phyloP scores from a whole-genome alignment of 202 grass and related monocot genomes.

The Zoysia matrella region DNA sequence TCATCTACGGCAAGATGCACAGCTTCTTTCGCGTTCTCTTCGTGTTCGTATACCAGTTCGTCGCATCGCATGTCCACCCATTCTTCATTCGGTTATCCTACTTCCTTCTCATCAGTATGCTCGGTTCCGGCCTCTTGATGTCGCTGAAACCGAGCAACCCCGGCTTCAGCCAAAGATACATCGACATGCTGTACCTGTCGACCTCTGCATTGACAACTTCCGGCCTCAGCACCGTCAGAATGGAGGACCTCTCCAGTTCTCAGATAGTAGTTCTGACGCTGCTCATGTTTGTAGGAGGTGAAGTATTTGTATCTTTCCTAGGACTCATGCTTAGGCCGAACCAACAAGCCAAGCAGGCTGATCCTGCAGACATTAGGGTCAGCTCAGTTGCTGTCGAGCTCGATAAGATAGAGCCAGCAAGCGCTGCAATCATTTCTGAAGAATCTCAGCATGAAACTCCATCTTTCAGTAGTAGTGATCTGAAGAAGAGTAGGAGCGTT shows the following conservation, averaged over 20 bases:
- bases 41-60: conserved; percentile 22
- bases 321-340: conserved; percentile 41
- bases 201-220: conserved; percentile 61
- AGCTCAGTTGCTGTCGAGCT: conserved; percentile 40
- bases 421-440: not conserved
- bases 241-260: conserved; percentile 64
- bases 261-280: conserved; percentile 54
- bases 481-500: not conserved
- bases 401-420: not conserved
- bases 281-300: conserved; percentile 65
- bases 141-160: conserved; percentile 49
- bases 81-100: conserved; percentile 63
- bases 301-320: conserved; percentile 62
- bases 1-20: conserved; percentile 42
- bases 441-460: conserved; percentile 34
- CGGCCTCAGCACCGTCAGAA: conserved; percentile 53
- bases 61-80: conserved; percentile 40
- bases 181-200: conserved; percentile 71
- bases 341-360: not conserved
- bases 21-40: conserved; percentile 48
- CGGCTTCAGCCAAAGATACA: conserved; percentile 37
- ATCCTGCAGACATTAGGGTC: conserved; percentile 30
- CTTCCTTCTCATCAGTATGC: conserved; percentile 47
- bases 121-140: conserved; percentile 55
- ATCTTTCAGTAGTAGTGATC: conserved; percentile 25